Percentiles rank a stretch among this genome's conserved stretches.
These are phyloP conservation scores for Solanum acaule DNA, from an alignment of 257 asterid genomes.

Conservation along the genomic window DNA sequence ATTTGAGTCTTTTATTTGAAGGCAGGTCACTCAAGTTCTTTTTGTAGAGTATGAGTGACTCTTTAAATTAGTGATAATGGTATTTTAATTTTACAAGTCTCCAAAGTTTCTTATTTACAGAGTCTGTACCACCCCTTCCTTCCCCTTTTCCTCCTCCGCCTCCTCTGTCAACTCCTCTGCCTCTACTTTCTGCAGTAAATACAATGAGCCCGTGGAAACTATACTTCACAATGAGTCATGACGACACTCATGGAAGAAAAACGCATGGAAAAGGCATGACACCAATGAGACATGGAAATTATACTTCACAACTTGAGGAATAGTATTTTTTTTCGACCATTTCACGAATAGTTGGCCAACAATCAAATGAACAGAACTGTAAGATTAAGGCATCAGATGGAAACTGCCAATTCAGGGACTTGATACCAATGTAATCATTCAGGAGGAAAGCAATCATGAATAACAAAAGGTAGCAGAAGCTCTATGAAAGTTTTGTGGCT, in stretches of 20 bases:
- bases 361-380: background rate
- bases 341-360: background rate
- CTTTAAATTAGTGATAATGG: no score
- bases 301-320: background rate
- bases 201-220: background rate
- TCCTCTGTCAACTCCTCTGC: no score
- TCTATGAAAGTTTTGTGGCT: background rate
- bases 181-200: background rate
- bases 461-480: background rate
- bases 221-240: background rate
- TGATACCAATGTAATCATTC: background rate
- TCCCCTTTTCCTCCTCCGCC: background rate
- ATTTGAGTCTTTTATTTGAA: background rate
- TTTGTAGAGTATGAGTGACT: no score
- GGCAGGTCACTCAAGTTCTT: background rate
- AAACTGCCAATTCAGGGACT: background rate
- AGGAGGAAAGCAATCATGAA: background rate
- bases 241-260: background rate
- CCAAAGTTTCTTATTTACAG: background rate
- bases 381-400: background rate
- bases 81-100: background rate
- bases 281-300: background rate
- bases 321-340: background rate
- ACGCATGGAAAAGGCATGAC: background rate
- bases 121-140: background rate